Evolutionary conservation across 1,139 yeast genomes (phyloP).

Genomic region (Yamadazyma sp.): DNA sequence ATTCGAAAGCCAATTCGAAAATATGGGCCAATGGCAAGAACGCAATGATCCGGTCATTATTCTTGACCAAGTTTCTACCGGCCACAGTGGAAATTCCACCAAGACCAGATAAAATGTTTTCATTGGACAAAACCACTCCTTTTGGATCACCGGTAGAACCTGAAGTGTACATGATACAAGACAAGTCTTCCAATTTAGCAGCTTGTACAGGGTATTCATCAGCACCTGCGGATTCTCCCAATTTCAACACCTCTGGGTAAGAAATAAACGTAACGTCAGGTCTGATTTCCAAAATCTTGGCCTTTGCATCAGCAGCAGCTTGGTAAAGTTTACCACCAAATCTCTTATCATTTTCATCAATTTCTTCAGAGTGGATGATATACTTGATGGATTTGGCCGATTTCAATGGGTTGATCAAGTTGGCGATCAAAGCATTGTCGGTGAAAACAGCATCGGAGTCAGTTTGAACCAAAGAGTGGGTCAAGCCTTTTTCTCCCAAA

Average conservation of each 20-base stretch:
- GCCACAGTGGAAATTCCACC: conserved; percentile 78
- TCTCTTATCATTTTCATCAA: conserved; percentile 65
- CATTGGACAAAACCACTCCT: conserved; percentile 87
- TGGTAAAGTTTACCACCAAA: conserved; percentile 56
- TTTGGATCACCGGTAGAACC: conserved; percentile 98
- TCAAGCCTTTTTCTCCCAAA: conserved; percentile 87
- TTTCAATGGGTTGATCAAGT: conserved; percentile 70
- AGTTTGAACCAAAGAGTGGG: conserved; percentile 82
- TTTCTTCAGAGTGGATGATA: conserved; percentile 68
- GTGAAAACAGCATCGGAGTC: conserved; percentile 77
- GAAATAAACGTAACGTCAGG: conserved; percentile 76
- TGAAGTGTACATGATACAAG: conserved; percentile 97
- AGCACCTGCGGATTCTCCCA: conserved; percentile 53
- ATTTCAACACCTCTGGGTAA: conserved; percentile 60
- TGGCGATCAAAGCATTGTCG: conserved; percentile 68
- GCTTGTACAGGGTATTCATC: conserved; percentile 14
- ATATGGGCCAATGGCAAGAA: conserved; percentile 96
- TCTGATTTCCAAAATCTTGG: conserved; percentile 57
- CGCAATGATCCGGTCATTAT: conserved; percentile 72
- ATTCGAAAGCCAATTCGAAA: conserved; percentile 87
- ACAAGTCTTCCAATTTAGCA: conserved; percentile 56
- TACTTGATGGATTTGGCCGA: conserved; percentile 61
- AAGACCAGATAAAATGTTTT: conserved; percentile 76
- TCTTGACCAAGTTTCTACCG: conserved; percentile 49
- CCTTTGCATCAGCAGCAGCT: conserved; percentile 57